Percentiles rank a stretch among this genome's conserved stretches.
Conservation (phyloP, 2,329 filamentous ascomycete genomes). For the Stagonosporopsis rhizophila region DNA sequence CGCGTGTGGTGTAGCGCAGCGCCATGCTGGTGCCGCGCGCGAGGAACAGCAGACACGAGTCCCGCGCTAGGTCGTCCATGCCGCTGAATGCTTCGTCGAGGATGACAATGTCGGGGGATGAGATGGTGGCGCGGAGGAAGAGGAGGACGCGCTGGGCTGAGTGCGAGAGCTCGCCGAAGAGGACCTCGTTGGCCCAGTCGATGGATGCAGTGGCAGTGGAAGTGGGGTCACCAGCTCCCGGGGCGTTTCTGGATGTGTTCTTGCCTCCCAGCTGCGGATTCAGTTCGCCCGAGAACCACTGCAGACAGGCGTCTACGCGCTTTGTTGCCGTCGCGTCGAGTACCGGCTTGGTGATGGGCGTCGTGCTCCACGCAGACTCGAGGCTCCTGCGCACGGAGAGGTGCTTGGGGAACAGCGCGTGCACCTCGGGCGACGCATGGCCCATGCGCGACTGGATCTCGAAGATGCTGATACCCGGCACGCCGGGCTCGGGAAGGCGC, state of each 20-base stretch:
- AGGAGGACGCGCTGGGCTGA: conserved; percentile 84
- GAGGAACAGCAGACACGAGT: conserved; percentile 86
- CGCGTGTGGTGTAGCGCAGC: conserved; percentile 45
- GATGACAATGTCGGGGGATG: conserved; percentile 57
- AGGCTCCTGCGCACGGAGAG: conserved; percentile 76
- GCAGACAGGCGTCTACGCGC: conserved; percentile 72
- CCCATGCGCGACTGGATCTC: conserved; percentile 90
- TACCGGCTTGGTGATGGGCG: conserved; percentile 74
- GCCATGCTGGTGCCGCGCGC: conserved; percentile 54
- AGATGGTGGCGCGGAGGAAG: conserved; percentile 67
- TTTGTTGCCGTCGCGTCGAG: conserved; percentile 64
- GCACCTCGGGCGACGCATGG: conserved; percentile 92
- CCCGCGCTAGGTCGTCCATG: conserved; percentile 67
- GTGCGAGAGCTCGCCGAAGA: conserved; percentile 79
- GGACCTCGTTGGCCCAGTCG: conserved; percentile 70
- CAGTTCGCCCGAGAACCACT: conserved; percentile 82
- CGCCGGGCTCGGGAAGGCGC: conserved; percentile 75
- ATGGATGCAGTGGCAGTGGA: conserved; percentile 26
- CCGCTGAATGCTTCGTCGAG: conserved; percentile 61
- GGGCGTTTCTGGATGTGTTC: background rate
- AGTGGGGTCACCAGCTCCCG: background rate
- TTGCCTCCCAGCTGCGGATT: conserved; percentile 56
- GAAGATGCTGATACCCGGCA: conserved; percentile 84
- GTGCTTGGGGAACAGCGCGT: conserved; percentile 85
- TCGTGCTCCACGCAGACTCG: conserved; percentile 89